Evolutionary conservation across 2,329 filamentous ascomycete species (phyloP).

Genomic region (Talaromyces verruculosus): DNA sequence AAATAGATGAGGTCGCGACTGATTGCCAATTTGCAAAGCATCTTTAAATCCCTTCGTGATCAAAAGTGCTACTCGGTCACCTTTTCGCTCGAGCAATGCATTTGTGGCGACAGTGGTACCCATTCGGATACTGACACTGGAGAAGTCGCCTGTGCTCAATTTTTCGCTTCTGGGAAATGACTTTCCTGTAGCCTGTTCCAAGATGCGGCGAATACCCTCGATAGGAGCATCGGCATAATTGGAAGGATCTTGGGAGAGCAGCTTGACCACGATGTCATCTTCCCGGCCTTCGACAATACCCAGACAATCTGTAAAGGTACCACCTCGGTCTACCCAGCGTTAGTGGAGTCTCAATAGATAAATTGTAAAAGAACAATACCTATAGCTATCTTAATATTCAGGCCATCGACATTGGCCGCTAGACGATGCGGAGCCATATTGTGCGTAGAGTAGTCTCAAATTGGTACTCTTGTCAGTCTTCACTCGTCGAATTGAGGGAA

Average conservation of each 20-base stretch:
- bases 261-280: slow-evolving; percentile 30
- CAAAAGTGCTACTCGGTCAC: slow-evolving; percentile 77
- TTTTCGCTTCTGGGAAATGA: slow-evolving; percentile 23
- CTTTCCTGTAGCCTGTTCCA: slow-evolving; percentile 24
- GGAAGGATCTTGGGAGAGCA: slow-evolving; percentile 30
- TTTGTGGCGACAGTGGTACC: slow-evolving; percentile 90
- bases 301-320: slow-evolving; percentile 91
- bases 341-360: background rate
- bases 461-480: background rate
- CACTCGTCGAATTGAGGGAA: background rate
- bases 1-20: slow-evolving; percentile 81
- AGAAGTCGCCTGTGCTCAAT: slow-evolving; percentile 22
- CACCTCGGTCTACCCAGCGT: slow-evolving; percentile 60
- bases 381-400: slow-evolving; percentile 27
- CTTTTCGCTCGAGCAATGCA: slow-evolving; percentile 79
- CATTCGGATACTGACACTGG: slow-evolving; percentile 62
- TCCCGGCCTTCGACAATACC: slow-evolving; percentile 56
- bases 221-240: slow-evolving; percentile 56
- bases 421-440: slow-evolving; percentile 23
- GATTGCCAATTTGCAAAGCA: slow-evolving; percentile 82
- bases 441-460: background rate
- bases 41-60: slow-evolving; percentile 83
- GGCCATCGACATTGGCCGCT: slow-evolving; percentile 17
- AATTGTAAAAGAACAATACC: slow-evolving; percentile 10
- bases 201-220: slow-evolving; percentile 78